phyloP scores from a whole-genome alignment of 2,329 filamentous ascomycete genomes.

The Knufia fluminis region DNA sequence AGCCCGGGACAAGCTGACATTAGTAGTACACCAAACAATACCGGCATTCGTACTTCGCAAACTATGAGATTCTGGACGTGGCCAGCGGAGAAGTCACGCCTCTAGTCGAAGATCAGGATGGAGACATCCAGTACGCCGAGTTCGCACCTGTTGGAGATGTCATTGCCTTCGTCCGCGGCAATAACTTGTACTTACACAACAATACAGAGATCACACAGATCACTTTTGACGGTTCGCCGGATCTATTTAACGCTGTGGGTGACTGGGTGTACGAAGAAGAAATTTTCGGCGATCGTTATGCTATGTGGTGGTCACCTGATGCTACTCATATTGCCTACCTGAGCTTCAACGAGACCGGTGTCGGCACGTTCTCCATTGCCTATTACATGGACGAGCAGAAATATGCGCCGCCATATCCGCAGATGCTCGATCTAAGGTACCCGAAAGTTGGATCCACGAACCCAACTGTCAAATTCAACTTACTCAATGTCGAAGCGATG shows the following conservation, averaged over 20 bases:
- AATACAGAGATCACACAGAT: conserved; percentile 53
- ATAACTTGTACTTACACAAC: conserved; percentile 54
- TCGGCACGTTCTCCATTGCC: conserved; percentile 55
- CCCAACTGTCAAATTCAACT: conserved; percentile 52
- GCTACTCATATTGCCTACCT: conserved; percentile 83
- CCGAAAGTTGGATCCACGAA: conserved; percentile 62
- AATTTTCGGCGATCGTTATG: conserved; percentile 66
- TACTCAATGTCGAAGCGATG: conserved; percentile 45
- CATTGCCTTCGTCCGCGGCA: conserved; percentile 59
- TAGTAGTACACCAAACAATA: conserved; percentile 62
- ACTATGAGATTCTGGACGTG: conserved; percentile 57
- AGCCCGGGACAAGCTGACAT: too few species aligned
- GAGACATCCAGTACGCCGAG: conserved; percentile 59
- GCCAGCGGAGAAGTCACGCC: conserved; percentile 46
- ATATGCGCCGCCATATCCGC: conserved; percentile 52
- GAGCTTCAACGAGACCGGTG: conserved; percentile 71
- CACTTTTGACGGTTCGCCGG: conserved; percentile 72
- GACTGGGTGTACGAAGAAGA: conserved; percentile 96
- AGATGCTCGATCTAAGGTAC: conserved; percentile 55
- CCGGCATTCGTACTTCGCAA: conserved; percentile 57
- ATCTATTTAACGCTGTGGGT: conserved; percentile 92
- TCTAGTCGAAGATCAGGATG: conserved; percentile 49
- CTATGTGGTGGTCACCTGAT: conserved; percentile 90
- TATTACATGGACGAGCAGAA: conserved; percentile 49
- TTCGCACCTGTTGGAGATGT: conserved; percentile 49